Evolutionary conservation across 306 rosid genomes (phyloP).

Genomic region (Hylodesmum podocarpum): DNA sequence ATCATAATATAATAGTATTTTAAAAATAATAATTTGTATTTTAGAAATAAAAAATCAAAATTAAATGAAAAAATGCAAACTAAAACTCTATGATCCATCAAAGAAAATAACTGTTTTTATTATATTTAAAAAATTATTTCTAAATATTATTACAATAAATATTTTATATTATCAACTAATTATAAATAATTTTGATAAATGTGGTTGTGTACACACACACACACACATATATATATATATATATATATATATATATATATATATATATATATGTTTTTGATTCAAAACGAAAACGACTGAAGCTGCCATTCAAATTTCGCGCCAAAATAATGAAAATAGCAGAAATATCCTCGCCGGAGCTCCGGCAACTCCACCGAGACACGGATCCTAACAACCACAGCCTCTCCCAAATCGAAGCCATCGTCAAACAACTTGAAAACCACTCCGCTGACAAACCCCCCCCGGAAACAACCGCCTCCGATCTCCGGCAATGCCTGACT

Average conservation of each 20-base stretch:
- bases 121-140: background rate
- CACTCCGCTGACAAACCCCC: constrained; percentile 36
- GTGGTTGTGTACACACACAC: too few relatives aligned
- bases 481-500: constrained; percentile 54
- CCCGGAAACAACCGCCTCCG: constrained; percentile 35
- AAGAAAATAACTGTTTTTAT: background rate
- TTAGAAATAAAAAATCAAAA: background rate
- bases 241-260: too few relatives aligned
- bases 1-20: too few relatives aligned
- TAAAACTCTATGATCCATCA: background rate
- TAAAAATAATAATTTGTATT: background rate
- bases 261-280: too few relatives aligned
- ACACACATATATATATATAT: too few relatives aligned
- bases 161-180: background rate
- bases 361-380: constrained; percentile 32
- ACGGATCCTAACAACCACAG: constrained; percentile 37
- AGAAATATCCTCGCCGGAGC: constrained; percentile 63
- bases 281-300: background rate
- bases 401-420: constrained; percentile 58
- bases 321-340: constrained; percentile 86
- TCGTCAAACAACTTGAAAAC: constrained; percentile 57
- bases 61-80: background rate
- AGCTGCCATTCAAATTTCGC: constrained; percentile 39
- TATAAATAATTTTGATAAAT: background rate
- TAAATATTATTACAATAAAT: background rate